A percentile compares a stretch with the other conserved stretches of the same genome.
These are phyloP conservation scores for Phytophthora brassicae DNA, from an alignment of 352 stramenopile genomes.

Conservation along the genomic window DNA sequence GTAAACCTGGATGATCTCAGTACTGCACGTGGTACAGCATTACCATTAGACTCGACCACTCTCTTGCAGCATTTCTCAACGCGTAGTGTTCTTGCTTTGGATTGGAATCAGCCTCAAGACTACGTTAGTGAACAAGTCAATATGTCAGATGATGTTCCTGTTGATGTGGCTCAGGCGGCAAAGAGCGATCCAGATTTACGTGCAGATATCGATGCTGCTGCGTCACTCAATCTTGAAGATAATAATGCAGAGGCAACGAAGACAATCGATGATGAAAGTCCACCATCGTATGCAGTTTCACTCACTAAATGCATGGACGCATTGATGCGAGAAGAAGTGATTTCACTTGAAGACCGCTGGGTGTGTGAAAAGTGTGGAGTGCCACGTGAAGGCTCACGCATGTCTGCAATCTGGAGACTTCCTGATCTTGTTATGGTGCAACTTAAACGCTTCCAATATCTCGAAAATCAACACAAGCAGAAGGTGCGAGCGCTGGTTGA, in stretches of 20 bases:
- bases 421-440: slow-evolving; percentile 88
- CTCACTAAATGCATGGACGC: slow-evolving; percentile 72
- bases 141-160: slow-evolving; percentile 31
- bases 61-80: slow-evolving; percentile 77
- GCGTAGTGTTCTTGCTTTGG: slow-evolving; percentile 74
- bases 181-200: slow-evolving; percentile 28
- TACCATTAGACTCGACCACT: slow-evolving; percentile 52
- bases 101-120: slow-evolving; percentile 55
- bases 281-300: slow-evolving; percentile 39
- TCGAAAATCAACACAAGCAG: slow-evolving; percentile 82
- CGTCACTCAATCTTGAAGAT: slow-evolving; percentile 1
- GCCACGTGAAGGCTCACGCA: slow-evolving; percentile 54
- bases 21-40: slow-evolving; percentile 29
- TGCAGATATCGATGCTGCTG: slow-evolving; percentile 19
- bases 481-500: slow-evolving; percentile 82
- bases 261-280: slow-evolving; percentile 22
- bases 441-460: slow-evolving; percentile 89
- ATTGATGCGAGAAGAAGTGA: slow-evolving; percentile 67
- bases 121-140: slow-evolving; percentile 29
- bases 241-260: not conserved
- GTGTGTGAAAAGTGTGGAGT: slow-evolving; percentile 71
- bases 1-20: slow-evolving; percentile 66
- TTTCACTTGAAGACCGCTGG: slow-evolving; percentile 76
- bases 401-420: slow-evolving; percentile 69
- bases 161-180: slow-evolving; percentile 37